A percentile compares a stretch with the other conserved stretches of the same genome.
phyloP scores from a whole-genome alignment of 768 basidiomycete species.

The Tricholoma bakamatsutake region DNA sequence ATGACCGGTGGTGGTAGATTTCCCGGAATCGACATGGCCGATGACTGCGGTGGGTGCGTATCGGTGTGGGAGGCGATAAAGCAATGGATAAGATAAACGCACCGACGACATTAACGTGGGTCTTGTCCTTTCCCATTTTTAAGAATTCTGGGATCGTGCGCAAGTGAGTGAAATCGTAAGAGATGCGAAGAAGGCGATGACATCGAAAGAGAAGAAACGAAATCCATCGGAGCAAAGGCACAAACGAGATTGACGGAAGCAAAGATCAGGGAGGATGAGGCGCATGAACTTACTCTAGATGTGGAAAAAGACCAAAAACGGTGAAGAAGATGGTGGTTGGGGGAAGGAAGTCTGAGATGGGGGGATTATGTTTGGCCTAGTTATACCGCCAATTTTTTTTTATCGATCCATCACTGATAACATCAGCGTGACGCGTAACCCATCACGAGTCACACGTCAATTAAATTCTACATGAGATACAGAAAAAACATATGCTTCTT shows the following conservation, averaged over 20 bases:
- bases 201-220: conserved; percentile 7
- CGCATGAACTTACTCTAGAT: conserved; percentile 30
- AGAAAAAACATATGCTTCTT: not conserved
- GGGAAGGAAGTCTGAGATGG: conserved; percentile 29
- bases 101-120: conserved; percentile 98
- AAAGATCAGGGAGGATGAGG: conserved; percentile 7
- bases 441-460: conserved; percentile 30
- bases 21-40: conserved; percentile 99
- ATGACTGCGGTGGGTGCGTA: conserved; percentile 59
- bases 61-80: conserved; percentile 16
- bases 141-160: conserved; percentile 36
- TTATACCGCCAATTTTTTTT: conserved; percentile 59
- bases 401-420: conserved; percentile 58
- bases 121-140: conserved; percentile 95
- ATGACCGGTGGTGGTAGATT: conserved; percentile 99
- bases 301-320: conserved; percentile 25
- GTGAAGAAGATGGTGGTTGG: conserved; percentile 44
- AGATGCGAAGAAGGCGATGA: conserved; percentile 1
- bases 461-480: not conserved
- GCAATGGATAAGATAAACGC: conserved; percentile 33
- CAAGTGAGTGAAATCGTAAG: conserved; percentile 24
- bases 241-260: not conserved
- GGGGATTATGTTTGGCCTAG: conserved; percentile 47
- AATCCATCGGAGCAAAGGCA: conserved; percentile 21
- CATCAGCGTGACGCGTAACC: conserved; percentile 33